Base-by-base conservation (phyloP, 805 yeast species). In the Ogataea paraovalis region DNA sequence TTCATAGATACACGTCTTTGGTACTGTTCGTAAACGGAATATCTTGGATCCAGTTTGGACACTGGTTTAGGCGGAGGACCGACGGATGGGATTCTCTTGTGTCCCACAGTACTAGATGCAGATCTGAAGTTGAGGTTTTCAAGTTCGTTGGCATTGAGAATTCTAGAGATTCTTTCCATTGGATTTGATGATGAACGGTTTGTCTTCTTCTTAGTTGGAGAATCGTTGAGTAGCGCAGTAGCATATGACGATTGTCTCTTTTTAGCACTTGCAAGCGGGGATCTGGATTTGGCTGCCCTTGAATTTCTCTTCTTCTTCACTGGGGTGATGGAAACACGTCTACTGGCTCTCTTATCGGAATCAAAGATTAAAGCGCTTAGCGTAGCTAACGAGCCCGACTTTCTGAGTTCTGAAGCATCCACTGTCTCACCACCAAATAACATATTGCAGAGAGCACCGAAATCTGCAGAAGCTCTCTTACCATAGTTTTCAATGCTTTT, bases 371-470 rank as follows among this genome's bases (percentile, higher is more conserved):
- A 66, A 28, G 82, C 82, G 49, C 81, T 82, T 58, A 65, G 55
- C 14, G 64, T 64, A 0, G 82, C 84, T 33, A 72, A 81, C n/a
- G 72, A 70, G 18, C 82, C 79, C 1, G 71, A 59, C 20, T 52
- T 49, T 44, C 59, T 50, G 12, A 64, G 47, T 19, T 55, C 45
- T 20, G 49, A 34, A 39, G 48, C 47, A 1, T 34, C 19, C n/a
- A 50, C 47, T 54, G 75, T 76, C 58, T 83, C 90, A 63, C 83
- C 85, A 57, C 79, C 85, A 71, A 85, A 85, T 48, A 85, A 79
- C 64, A 79, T 82, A 67, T 85, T 92, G 70, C 89, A 83, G 39
- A 85, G 69, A 2, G 85, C 77, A 12, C 90, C 94, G 70, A 85
- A 85, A 52, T 85, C 86, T 14, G 87, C 82, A 33, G 87, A 81